These are phyloP conservation scores for Davidsoniella australis DNA, from an alignment of 2,329 filamentous ascomycete genomes.

Conservation along the genomic window DNA sequence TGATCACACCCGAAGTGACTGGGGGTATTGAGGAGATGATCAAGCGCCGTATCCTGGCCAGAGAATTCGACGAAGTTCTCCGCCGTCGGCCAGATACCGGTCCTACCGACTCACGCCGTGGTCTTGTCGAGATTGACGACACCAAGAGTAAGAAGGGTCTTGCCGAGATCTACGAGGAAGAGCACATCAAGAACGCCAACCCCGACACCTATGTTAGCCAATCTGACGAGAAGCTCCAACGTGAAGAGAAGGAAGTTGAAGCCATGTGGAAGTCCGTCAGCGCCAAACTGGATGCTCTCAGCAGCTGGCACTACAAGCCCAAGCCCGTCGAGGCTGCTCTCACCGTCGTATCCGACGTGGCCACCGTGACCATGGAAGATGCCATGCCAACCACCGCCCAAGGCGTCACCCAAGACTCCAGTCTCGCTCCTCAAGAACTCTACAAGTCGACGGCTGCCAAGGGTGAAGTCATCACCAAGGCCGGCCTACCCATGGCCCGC, in stretches of 20 bases:
- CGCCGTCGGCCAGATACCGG: conserved; percentile 61
- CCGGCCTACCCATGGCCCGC: conserved; percentile 57
- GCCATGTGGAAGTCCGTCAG: conserved; percentile 68
- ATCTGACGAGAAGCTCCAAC: conserved; percentile 64
- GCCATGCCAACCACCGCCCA: conserved; percentile 71
- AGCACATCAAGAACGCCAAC: conserved; percentile 64
- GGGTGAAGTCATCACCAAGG: conserved; percentile 62
- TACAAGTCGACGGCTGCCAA: conserved; percentile 55
- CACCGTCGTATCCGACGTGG: conserved; percentile 75
- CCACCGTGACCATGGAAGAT: conserved; percentile 89
- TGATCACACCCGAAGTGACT: conserved; percentile 80
- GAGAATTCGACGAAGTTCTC: conserved; percentile 83
- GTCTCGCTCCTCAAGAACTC: conserved; percentile 84
- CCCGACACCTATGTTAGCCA: conserved; percentile 64
- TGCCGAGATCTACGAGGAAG: conserved; percentile 86
- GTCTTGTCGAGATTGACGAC: conserved; percentile 68
- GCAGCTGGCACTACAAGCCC: conserved; percentile 89
- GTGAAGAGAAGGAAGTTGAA: conserved; percentile 70
- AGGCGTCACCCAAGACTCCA: conserved; percentile 51
- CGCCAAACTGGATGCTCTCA: conserved; percentile 70
- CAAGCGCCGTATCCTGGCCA: conserved; percentile 76
- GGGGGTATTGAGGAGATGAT: conserved; percentile 88
- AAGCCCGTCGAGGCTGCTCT: conserved; percentile 67
- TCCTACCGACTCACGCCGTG: conserved; percentile 45
- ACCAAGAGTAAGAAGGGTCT: conserved; percentile 74